These are phyloP conservation scores for Fusarium burgessii DNA, from an alignment of 2,329 filamentous ascomycete species.

Conservation along the genomic window DNA sequence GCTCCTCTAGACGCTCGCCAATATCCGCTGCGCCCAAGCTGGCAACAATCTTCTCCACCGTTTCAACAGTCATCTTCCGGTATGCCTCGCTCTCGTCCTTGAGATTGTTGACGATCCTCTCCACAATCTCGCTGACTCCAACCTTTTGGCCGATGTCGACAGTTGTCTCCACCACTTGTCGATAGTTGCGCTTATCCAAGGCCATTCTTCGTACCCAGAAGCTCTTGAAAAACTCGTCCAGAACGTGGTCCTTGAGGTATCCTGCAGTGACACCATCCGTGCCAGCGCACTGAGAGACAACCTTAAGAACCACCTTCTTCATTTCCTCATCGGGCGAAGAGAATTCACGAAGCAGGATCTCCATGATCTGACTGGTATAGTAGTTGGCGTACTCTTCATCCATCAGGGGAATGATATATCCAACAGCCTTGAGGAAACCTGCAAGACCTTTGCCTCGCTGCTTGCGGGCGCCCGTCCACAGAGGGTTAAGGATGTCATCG, in stretches of 20 bases:
- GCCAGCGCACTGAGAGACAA: constrained; percentile 93
- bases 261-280: constrained; percentile 95
- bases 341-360: constrained; percentile 95
- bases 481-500: constrained; percentile 94
- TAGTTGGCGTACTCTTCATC: constrained; percentile 99
- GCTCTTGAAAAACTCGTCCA: constrained; percentile 97
- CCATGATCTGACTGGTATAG: constrained; percentile 99
- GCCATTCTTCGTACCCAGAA: constrained; percentile 99
- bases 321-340: constrained; percentile 98
- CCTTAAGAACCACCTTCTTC: constrained; percentile 99
- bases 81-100: constrained; percentile 99
- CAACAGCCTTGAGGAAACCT: constrained; percentile 96
- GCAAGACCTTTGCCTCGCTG: constrained; percentile 96
- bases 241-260: constrained; percentile 94
- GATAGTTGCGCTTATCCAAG: constrained; percentile 95
- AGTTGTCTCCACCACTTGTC: constrained; percentile 97
- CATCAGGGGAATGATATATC: constrained; percentile 98
- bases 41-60: constrained; percentile 94
- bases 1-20: constrained; percentile 90
- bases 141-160: constrained; percentile 98
- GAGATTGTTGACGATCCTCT: constrained; percentile 92
- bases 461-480: constrained; percentile 96
- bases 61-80: constrained; percentile 99
- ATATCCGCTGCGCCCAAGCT: constrained; percentile 95
- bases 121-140: constrained; percentile 94